Evolutionary conservation across 179 eudicot genomes (phyloP), one percentile per base, ranked within the genome.

Genomic region (Spinacia oleracea): DNA sequence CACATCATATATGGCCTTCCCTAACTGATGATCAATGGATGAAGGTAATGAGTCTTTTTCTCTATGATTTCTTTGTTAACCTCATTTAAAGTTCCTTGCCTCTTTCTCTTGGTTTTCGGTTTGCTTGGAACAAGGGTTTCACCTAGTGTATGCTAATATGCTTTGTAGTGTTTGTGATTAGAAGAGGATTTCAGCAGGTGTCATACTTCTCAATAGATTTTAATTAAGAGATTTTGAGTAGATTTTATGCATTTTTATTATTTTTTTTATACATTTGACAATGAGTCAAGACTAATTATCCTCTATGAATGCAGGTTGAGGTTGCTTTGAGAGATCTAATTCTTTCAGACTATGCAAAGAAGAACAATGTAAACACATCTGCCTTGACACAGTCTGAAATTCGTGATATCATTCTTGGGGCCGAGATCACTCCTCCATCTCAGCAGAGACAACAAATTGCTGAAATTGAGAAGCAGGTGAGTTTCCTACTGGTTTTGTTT

Each of bases 381-480:
- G 96, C 99, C 59, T 84, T 96, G 75, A 96, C 99, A 2, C 97
- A 93, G 64, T 96, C 99, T 72, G 99, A 96, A 83, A 94, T 96
- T 59, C 97, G 98, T 76, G 99, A 96, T 85, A 92, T 96, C 15
- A 96, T 96, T 25, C 99, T 96, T 84, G 99, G 99, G 75, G 99
- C 99, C 53, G 99, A 96, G 85, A 96, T 96, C 60, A 94, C 99
- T 69, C 99, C 98, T 29, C 98, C 98, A 3, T 96, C 97, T 43
- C 99, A 96, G 81, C 99, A 96, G 84, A 86, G 99, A 35, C 99
- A 96, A 77, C 99, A 96, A 72, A 96, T 96, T 80, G 99, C 99
- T 23, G 99, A 96, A 85, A 96, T 96, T 70, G 99, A 96, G 87
- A 96, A 96, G 89, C 97, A 93, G 95, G 97, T 87, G 67, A 23